Percentiles rank a stretch among this genome's conserved stretches.
Evolutionary conservation across 1,284 basidiomycete species (phyloP).

Genomic region (Porogramme epimiltina): DNA sequence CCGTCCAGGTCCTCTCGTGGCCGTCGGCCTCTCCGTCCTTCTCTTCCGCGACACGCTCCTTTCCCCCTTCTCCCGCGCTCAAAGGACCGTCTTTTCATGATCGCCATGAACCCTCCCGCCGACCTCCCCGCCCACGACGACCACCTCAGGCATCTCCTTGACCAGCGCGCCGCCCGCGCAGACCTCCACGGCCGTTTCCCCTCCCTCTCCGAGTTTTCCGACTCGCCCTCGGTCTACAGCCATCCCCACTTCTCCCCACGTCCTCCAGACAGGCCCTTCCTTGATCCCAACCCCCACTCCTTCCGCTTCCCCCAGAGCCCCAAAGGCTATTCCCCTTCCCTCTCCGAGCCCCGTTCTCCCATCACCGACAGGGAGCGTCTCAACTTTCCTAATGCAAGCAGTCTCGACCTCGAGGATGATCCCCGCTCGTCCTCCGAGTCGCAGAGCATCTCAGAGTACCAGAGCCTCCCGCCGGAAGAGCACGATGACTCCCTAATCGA

Average conservation of each 20-base stretch:
- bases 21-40: conserved; percentile 9
- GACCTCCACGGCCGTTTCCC: conserved; percentile 50
- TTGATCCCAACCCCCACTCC: conserved; percentile 21
- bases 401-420: conserved; percentile 64
- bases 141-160: conserved; percentile 52
- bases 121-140: conserved; percentile 40
- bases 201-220: conserved; percentile 56
- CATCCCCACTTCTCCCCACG: conserved; percentile 56
- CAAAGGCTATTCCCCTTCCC: conserved; percentile 17
- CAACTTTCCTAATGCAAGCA: conserved; percentile 52
- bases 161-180: conserved; percentile 54
- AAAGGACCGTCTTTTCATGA: conserved; percentile 19
- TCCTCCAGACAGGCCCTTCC: conserved; percentile 32
- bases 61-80: conserved; percentile 8
- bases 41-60: conserved; percentile 23
- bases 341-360: conserved; percentile 30
- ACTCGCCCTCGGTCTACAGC: conserved; percentile 71
- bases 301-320: conserved; percentile 34
- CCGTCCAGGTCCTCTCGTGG: conserved; percentile 11
- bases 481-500: conserved; percentile 24
- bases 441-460: conserved; percentile 22
- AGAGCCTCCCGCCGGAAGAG: conserved; percentile 30
- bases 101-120: conserved; percentile 31
- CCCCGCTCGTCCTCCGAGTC: conserved; percentile 42
- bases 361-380: conserved; percentile 42